Evolutionary conservation across 202 grass and related monocot species (phyloP).

Genomic region (Panicum virgatum): DNA sequence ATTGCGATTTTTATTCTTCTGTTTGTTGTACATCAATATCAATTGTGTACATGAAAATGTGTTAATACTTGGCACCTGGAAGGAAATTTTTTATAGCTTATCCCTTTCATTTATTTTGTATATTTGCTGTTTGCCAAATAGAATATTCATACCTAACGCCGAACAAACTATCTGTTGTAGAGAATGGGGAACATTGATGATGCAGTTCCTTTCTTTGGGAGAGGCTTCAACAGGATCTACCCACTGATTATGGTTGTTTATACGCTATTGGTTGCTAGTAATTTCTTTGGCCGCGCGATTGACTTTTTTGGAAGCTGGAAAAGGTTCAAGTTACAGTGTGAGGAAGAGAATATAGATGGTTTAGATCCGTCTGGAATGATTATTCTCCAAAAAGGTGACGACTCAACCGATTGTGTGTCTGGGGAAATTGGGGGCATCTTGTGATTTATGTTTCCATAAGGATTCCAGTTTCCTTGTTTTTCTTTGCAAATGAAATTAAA

Average conservation of each 20-base stretch:
- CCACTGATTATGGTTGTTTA: constrained; percentile 99
- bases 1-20: constrained; percentile 5
- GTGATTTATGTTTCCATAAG: not conserved
- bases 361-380: constrained; percentile 95
- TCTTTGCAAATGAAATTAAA: constrained; percentile 11
- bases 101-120: not conserved
- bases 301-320: constrained; percentile 98
- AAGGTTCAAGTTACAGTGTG: constrained; percentile 84
- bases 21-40: constrained; percentile 22
- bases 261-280: constrained; percentile 87
- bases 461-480: constrained; percentile 19
- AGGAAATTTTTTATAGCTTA: constrained; percentile 6
- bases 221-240: constrained; percentile 99
- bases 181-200: constrained; percentile 99
- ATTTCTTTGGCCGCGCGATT: constrained; percentile 94
- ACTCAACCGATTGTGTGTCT: constrained; percentile 14
- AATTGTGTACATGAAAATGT: not conserved
- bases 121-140: constrained; percentile 10
- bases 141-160: constrained; percentile 26
- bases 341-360: constrained; percentile 88
- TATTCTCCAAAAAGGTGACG: constrained; percentile 94
- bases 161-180: constrained; percentile 56
- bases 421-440: constrained; percentile 10
- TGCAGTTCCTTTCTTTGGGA: constrained; percentile 98
- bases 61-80: constrained; percentile 11